Base-by-base conservation (phyloP, 2,329 filamentous ascomycete species). In the Fusarium devonianum region DNA sequence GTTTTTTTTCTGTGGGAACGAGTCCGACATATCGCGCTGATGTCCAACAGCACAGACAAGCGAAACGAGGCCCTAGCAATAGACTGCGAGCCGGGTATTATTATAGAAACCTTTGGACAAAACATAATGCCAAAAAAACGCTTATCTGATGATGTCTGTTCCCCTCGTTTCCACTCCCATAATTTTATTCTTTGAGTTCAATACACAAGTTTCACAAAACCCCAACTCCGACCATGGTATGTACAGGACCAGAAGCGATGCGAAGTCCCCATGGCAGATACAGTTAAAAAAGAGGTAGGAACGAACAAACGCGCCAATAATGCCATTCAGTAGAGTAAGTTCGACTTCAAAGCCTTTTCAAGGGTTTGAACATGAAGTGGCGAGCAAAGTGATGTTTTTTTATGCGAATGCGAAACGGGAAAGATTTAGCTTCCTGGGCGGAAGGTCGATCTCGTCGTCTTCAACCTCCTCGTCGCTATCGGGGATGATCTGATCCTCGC, bases 401-500 rank as follows among this genome's bases (percentile, higher is more conserved):
- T 62, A 71, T 26, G 58, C 53, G 38, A 69, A 82, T 48, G 75
- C 60, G 65, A 81, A 84, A 21, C 71, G 74, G 6, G 80, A 78
- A 37, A 84, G 67, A 49, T 83, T 69, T 17, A 82, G 63, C 29
- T 71, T 74, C 37, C 57, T 71, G 6, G 68, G 57, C 2, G 61
- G 60, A 7, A 54, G 54, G 3, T 69, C 67, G 2, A 65, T 57
- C 23, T 77, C 74, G 8, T 67, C 49, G 4, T 58, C 65, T 6
- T 77, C 76, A 13, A 73, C 72, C 44, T 80, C 78, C 13, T 61
- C 76, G 49, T 80, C 78, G 52, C 79, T 82, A 63, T 79, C 79
- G 18, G 77, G 77, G 11, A 80, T 67, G 53, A 85, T 76, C 44
- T 81, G 74, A 47, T 85, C 82, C 63, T 85, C 82, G 60, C 82